Conservation (phyloP, 2,329 filamentous ascomycete genomes). For the Talaromyces sp. region DNA sequence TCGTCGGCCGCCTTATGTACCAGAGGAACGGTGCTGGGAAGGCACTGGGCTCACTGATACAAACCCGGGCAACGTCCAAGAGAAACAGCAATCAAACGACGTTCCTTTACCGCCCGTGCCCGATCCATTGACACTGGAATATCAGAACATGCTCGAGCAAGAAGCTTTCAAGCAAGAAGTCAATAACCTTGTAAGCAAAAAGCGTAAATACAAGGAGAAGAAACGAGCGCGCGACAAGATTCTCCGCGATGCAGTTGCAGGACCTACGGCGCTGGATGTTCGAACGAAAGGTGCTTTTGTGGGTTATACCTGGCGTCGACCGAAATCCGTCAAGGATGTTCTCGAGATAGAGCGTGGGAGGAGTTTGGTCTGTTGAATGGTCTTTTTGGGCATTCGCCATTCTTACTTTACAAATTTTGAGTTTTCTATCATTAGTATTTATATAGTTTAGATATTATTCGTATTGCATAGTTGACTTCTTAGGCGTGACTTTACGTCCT, state of each 20-base stretch:
- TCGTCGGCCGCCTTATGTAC: slow-evolving; percentile 73
- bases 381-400: not conserved
- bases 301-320: slow-evolving; percentile 76
- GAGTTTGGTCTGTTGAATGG: slow-evolving; percentile 11
- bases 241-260: slow-evolving; percentile 67
- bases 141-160: not conserved
- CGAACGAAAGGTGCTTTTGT: slow-evolving; percentile 81
- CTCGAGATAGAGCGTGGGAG: slow-evolving; percentile 35
- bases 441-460: not conserved
- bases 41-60: slow-evolving; percentile 86
- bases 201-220: slow-evolving; percentile 62
- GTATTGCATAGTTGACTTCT: not conserved
- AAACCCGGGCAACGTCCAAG: slow-evolving; percentile 51
- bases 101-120: not conserved
- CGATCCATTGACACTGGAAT: not conserved
- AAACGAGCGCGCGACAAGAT: slow-evolving; percentile 82
- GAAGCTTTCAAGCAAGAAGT: slow-evolving; percentile 24
- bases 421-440: not conserved
- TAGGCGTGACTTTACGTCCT: not conserved
- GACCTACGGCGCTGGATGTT: slow-evolving; percentile 68
- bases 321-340: slow-evolving; percentile 35
- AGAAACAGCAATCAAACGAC: not conserved
- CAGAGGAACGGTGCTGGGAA: slow-evolving; percentile 63
- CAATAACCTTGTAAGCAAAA: slow-evolving; percentile 36
- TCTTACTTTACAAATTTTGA: not conserved